Evolutionary conservation across 805 yeast species (phyloP).

Genomic region (Tetrapisispora fleetii): DNA sequence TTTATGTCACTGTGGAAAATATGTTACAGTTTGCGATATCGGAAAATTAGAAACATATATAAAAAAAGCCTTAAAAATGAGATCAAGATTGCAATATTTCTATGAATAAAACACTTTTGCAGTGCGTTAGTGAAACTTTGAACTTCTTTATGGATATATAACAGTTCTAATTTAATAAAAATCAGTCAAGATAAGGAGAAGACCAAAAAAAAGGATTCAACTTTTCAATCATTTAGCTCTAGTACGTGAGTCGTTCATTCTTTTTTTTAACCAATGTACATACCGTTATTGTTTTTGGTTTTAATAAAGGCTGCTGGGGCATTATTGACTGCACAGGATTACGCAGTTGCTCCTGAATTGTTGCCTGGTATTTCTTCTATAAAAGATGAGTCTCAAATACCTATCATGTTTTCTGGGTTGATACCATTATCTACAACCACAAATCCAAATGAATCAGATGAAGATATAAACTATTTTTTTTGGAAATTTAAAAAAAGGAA

Average conservation of each 20-base stretch:
- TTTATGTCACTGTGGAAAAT: background rate
- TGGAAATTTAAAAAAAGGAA: constrained; percentile 47
- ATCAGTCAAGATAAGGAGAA: background rate
- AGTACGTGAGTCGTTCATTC: background rate
- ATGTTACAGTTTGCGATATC: background rate
- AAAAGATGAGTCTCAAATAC: constrained; percentile 13
- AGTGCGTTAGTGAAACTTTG: too few species aligned
- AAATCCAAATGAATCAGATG: constrained; percentile 37
- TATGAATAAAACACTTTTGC: too few species aligned
- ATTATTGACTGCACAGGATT: background rate
- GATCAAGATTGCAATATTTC: background rate
- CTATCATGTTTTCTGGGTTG: constrained; percentile 55
- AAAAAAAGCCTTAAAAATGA: background rate
- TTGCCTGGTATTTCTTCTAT: constrained; percentile 22
- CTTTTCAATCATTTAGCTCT: background rate
- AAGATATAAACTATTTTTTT: constrained; percentile 46
- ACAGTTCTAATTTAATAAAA: too few species aligned
- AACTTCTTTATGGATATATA: too few species aligned
- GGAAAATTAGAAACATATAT: background rate
- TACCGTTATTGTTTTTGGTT: background rate
- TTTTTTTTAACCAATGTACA: background rate
- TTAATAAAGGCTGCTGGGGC: background rate
- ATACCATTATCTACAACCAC: constrained; percentile 34
- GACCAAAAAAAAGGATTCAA: too few species aligned
- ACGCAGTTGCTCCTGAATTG: constrained; percentile 17